Evolutionary conservation across 768 basidiomycete genomes (phyloP), one percentile per base, ranked within the genome.

Genomic region (Naganishia onofrii): DNA sequence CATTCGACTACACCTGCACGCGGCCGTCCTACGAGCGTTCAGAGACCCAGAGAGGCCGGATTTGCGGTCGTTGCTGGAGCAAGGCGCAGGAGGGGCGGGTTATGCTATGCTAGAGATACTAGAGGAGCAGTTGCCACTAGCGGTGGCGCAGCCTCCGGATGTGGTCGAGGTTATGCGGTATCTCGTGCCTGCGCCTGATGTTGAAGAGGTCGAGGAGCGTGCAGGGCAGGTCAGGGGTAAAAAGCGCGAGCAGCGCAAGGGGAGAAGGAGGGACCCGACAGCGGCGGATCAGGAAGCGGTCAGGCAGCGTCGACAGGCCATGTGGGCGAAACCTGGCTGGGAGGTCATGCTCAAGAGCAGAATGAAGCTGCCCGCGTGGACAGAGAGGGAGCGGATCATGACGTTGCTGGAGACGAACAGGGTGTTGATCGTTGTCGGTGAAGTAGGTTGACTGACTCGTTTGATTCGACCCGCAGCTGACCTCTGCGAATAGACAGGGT

Each of bases 381-480:
- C 84, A 28, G 86, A 87, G 13, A 85, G 85, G 75, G 84, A 86
- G 26, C 82, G 85, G 17, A 91, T 96, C 73, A 80, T 93, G 56
- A 67, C 82, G 17, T 76, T 84, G 26, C 81, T 96, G 10, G 83
- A 85, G 44, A 81, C 76, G 12, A 87, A 86, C 73, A 83, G 88
- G 57, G 90, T 89, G 3, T 85, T 93, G 0, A 85, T 97, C 0
- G 89, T 96, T 0, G 90, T 94, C 5, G 94, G 94, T 53, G 93
- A 95, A 91, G 90, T 90, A 42, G 73, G 82, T 60, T 12, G 21
- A 7, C 19, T 52, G 31, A 60, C 26, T 42, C 29, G 28, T 23
- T 36, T 55, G 32, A 31, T 38, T 34, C n/a, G 46, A 42, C 7
- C 23, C 48, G 70, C 17, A 46, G 60, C 52, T 64, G 32, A 38